Conservation (phyloP, 2,329 filamentous ascomycete species). For the Aspergillus jensenii region DNA sequence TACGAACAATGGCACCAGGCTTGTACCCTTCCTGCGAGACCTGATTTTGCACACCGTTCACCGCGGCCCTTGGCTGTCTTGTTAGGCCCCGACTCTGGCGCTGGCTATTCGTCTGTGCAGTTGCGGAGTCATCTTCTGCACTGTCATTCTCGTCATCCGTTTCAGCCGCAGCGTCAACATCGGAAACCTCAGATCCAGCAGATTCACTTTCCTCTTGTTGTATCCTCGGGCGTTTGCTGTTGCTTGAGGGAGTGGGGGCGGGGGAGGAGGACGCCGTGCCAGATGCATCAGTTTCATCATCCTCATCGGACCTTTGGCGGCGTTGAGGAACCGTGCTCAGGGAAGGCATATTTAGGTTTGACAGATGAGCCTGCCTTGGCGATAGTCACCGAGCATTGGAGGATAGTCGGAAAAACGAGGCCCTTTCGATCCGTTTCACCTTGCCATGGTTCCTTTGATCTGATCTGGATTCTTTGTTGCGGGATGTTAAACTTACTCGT, state of each 20-base stretch:
- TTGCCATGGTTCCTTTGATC: neutral
- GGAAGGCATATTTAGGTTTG: slow-evolving; percentile 28
- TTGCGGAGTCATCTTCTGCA: neutral
- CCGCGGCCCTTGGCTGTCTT: neutral
- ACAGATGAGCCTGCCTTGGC: slow-evolving; percentile 7
- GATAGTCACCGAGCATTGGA: slow-evolving; percentile 5
- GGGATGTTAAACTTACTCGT: neutral
- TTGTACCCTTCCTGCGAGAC: slow-evolving; percentile 29
- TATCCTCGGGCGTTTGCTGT: slow-evolving; percentile 34
- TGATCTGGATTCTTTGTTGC: slow-evolving; percentile 4
- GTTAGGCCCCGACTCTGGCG: neutral
- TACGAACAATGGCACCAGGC: slow-evolving; percentile 83
- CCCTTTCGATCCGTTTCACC: neutral
- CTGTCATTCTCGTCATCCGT: slow-evolving; percentile 19
- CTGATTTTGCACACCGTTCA: slow-evolving; percentile 10
- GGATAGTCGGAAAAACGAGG: neutral
- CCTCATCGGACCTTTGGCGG: slow-evolving; percentile 28
- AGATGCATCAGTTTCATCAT: slow-evolving; percentile 21
- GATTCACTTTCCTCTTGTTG: slow-evolving; percentile 22
- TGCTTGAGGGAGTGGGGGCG: slow-evolving; percentile 23
- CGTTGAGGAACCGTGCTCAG: slow-evolving; percentile 26
- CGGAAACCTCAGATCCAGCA: slow-evolving; percentile 3
- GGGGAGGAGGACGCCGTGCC: neutral
- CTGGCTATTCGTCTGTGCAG: neutral
- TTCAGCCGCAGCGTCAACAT: slow-evolving; percentile 1